Evolutionary conservation across 768 basidiomycete species (phyloP).

Genomic region (Nidularia pulvinata): DNA sequence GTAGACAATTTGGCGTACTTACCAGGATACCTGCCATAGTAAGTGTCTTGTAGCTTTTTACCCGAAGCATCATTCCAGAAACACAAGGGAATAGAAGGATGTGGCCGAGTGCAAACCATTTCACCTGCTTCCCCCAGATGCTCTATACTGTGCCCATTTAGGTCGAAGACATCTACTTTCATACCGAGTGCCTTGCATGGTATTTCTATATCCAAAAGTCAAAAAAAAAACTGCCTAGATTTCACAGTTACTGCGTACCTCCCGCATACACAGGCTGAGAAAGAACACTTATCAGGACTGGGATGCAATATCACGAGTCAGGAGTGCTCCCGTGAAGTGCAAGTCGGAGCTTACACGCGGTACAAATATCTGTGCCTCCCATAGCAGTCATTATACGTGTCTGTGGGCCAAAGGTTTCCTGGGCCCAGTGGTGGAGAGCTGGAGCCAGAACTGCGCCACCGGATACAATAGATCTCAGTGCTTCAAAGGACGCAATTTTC

Average conservation of each 20-base stretch:
- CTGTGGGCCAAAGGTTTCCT: slow-evolving; percentile 52
- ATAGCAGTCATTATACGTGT: slow-evolving; percentile 53
- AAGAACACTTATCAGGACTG: slow-evolving; percentile 54
- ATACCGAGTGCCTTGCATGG: slow-evolving; percentile 64
- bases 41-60: slow-evolving; percentile 59
- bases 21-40: slow-evolving; percentile 66
- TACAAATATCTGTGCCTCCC: slow-evolving; percentile 76
- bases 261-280: slow-evolving; percentile 59
- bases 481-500: slow-evolving; percentile 50
- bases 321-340: background rate
- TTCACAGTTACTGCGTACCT: slow-evolving; percentile 32
- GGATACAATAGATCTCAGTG: slow-evolving; percentile 46
- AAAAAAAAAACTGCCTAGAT: background rate
- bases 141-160: slow-evolving; percentile 50
- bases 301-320: background rate
- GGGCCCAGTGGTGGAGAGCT: slow-evolving; percentile 66
- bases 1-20: slow-evolving; percentile 1
- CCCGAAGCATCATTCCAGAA: slow-evolving; percentile 69
- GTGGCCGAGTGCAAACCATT: slow-evolving; percentile 66
- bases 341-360: slow-evolving; percentile 45
- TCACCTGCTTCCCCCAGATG: slow-evolving; percentile 51
- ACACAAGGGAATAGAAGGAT: slow-evolving; percentile 64
- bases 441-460: slow-evolving; percentile 69
- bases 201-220: slow-evolving; percentile 41
- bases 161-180: slow-evolving; percentile 62